A percentile compares a stretch with the other conserved stretches of the same genome.
phyloP scores from a whole-genome alignment of 257 asterid genomes.

The Solanum piurae region DNA sequence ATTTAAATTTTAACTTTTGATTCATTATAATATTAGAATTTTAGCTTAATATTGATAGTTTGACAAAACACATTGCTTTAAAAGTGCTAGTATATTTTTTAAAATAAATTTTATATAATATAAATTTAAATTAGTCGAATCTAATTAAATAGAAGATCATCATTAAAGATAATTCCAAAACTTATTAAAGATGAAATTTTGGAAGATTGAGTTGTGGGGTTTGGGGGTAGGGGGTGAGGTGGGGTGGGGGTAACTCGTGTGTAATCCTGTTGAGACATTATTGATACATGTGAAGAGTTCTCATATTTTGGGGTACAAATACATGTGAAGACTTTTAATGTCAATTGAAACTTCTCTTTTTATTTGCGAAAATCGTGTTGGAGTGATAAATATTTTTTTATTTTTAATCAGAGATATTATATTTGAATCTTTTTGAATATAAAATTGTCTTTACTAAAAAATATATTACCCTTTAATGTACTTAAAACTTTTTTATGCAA shows the following conservation, averaged over 20 bases:
- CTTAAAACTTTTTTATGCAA: background rate
- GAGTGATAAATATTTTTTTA: background rate
- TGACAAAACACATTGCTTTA: background rate
- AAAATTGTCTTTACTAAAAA: rapidly evolving
- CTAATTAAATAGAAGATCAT: background rate
- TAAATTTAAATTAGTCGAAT: background rate
- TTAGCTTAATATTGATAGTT: background rate
- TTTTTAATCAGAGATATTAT: background rate
- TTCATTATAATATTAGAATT: background rate
- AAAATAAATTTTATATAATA: background rate
- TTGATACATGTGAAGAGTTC: conserved; percentile 31
- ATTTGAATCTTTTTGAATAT: background rate
- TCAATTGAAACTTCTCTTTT: background rate
- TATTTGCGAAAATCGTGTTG: rapidly evolving
- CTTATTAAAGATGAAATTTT: background rate
- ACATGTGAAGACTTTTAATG: conserved; percentile 20
- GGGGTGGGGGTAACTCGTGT: background rate
- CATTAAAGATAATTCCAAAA: background rate
- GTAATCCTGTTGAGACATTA: conserved; percentile 20
- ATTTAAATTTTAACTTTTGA: background rate
- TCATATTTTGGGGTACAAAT: conserved; percentile 9
- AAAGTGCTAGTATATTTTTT: background rate
- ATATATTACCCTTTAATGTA: no score
- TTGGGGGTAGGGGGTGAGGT: background rate
- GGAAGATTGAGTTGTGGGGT: background rate